Evolutionary conservation across 306 rosid species (phyloP), one percentile per base, ranked within the genome.

Genomic region (Vigna trinervia): DNA sequence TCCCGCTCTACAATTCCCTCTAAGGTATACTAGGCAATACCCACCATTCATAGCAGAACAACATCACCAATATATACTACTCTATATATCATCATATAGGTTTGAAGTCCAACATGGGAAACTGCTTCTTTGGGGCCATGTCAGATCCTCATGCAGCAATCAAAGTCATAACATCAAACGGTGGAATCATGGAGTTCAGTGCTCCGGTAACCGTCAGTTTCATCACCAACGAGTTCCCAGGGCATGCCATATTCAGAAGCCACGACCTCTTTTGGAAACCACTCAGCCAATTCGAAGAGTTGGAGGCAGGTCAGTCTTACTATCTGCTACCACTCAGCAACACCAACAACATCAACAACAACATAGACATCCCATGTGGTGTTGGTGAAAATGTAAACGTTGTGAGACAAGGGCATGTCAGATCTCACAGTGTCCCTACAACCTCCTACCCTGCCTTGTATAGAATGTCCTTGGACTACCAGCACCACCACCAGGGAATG

Each of bases 201-300:
- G 75, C 84, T 2, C 97, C 98, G 0, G 69, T 89, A 1, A 85
- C 89, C 0, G 98, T 81, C 1, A 85, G 84, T 11, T 85, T 70
- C 81, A 87, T 93, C 89, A 84, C 95, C 36, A 80, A 51, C 0
- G 95, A 93, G 77, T 91, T 91, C 57, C 97, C 93, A 0, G 87
- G 87, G 5, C 89, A 91, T 26, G 92, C 87, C 56, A 82, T 93
- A 28, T 93, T 91, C 93, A 82, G 83, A 58, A 85, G 86, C 80
- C 91, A 86, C 5, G 98, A 91, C 45, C 92, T 93, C 1, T 93
- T 91, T 56, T 91, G 96, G 96, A 89, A 89, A 8, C 95, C 98
- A 1, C 86, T 93, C 1, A 68, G 84, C 12, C 83, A 70, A 32
- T 67, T 71, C 1, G 87, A 93, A 15, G 95, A 86, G 23, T 83